Base-by-base conservation (phyloP, 495 filamentous ascomycete species). In the Penicillium antarcticum region DNA sequence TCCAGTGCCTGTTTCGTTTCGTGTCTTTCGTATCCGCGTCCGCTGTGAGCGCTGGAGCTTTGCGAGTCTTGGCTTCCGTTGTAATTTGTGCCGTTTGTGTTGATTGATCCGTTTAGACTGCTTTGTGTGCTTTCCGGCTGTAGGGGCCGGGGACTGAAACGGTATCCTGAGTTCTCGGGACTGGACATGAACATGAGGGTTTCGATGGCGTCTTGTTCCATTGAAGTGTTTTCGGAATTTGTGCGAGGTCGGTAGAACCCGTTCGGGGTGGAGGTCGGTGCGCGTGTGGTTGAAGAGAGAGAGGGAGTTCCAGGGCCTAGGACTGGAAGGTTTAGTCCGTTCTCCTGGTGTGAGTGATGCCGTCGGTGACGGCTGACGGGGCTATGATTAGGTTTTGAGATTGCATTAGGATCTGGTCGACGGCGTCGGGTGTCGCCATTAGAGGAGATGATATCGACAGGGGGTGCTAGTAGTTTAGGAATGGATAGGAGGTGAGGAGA, bases 181-280 rank as follows among this genome's bases (percentile, higher is more conserved):
- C 88, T 92, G 50, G 87, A 88, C 87, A 95, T 91, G 69, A 90
- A 92, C 17, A 95, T 73, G 19, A 95, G 70, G 0, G 87, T 88
- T 60, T 95, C 90, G 18, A 95, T 84, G n/a, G 89, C 90, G 56
- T 94, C 90, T 58, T 91, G 82, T 59, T 95, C 90, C 59, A 87
- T 85, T 17, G 80, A 75, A 14, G 85, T 83, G 48, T 88, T 88
- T 35, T 84, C 76, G 34, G 80, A 81, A 11, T 84, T 81, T 11
- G 81, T 81, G 21, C 80, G 76, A 16, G 76, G 65, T 48, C 56
- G 58, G 10, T 67, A 57, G 16, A 59, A 48, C 1, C 53, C 58
- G 7, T 66, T 62, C 34, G 65, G 59, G 21, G 56, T 59, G 3
- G 68, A 65, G 13, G 51, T 45, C 18, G 57, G 52, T n/a, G 42